These are phyloP conservation scores for Guadua angustifolia DNA, from an alignment of 176 grass and related monocot species.

Conservation along the genomic window DNA sequence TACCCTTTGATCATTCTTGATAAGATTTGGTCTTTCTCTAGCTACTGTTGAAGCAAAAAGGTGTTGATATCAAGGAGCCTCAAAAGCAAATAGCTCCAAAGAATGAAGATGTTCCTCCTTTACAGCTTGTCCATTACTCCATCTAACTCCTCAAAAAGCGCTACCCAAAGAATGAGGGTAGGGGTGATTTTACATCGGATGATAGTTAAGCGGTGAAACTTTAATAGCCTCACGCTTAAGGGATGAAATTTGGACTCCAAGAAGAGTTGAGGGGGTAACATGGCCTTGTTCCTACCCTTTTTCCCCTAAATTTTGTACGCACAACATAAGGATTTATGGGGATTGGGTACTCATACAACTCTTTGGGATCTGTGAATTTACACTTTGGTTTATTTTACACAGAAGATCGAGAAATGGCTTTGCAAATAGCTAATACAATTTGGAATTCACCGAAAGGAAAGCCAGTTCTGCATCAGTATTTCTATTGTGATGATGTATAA, in stretches of 20 bases:
- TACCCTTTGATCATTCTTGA: conserved; percentile 15
- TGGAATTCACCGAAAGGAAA: conserved; percentile 83
- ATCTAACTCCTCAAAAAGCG: too few species aligned
- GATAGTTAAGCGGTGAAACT: too few species aligned
- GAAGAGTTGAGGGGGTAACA: too few species aligned
- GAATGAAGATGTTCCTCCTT: conserved; percentile 82
- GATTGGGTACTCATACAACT: background rate
- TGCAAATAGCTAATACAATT: conserved; percentile 60
- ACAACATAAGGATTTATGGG: conserved; percentile 6
- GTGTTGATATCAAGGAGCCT: conserved; percentile 67
- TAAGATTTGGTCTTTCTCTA: conserved; percentile 51
- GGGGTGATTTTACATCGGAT: too few species aligned
- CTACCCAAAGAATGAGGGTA: too few species aligned
- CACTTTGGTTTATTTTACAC: conserved; percentile 49
- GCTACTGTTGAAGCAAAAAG: conserved; percentile 78
- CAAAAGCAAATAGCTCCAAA: conserved; percentile 50
- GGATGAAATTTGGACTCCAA: too few species aligned
- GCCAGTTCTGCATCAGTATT: conserved; percentile 71
- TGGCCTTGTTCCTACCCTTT: background rate
- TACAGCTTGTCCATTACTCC: background rate
- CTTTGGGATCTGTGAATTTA: conserved; percentile 29
- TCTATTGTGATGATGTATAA: background rate
- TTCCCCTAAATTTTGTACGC: background rate
- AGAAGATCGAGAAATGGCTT: conserved; percentile 75
- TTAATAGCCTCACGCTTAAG: too few species aligned